These are phyloP conservation scores for Gossypium raimondii DNA, from an alignment of 345 rosid species.

Conservation along the genomic window DNA sequence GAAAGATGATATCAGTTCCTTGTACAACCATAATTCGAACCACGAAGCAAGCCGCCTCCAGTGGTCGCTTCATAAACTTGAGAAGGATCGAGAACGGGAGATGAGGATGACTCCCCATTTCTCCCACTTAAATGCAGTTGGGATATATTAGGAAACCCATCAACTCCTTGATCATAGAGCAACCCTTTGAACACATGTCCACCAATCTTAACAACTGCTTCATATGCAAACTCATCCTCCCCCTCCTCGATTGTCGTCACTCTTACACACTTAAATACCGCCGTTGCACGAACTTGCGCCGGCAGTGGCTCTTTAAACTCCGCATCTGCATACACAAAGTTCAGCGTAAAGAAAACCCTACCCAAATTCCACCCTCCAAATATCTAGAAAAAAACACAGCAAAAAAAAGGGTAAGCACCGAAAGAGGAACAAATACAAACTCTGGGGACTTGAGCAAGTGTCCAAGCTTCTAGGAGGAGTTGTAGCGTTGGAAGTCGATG, in stretches of 20 bases:
- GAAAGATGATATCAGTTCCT: conserved; percentile 36
- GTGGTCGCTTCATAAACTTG: conserved; percentile 49
- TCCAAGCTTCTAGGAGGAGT: conserved; percentile 78
- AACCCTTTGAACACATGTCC: conserved; percentile 93
- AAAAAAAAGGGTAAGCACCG: background rate
- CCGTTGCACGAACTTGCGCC: conserved; percentile 73
- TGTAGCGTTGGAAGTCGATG: conserved; percentile 79
- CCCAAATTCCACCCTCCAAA: too few relatives aligned
- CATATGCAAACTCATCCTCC: conserved; percentile 84
- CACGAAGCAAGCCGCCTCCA: conserved; percentile 59
- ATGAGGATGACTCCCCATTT: conserved; percentile 54
- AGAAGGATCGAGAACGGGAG: conserved; percentile 50
- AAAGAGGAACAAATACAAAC: conserved; percentile 29
- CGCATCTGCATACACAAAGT: conserved; percentile 38
- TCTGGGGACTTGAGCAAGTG: conserved; percentile 79
- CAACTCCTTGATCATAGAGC: conserved; percentile 80
- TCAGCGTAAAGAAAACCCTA: background rate
- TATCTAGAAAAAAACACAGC: background rate
- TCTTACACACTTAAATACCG: conserved; percentile 89
- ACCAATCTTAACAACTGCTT: conserved; percentile 81
- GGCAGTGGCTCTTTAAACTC: conserved; percentile 64
- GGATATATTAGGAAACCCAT: conserved; percentile 71
- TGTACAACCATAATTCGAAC: conserved; percentile 59
- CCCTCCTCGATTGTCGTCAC: conserved; percentile 91
- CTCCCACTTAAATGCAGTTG: conserved; percentile 71